Conservation (phyloP, 768 basidiomycete species). For the Paxillus involutus region DNA sequence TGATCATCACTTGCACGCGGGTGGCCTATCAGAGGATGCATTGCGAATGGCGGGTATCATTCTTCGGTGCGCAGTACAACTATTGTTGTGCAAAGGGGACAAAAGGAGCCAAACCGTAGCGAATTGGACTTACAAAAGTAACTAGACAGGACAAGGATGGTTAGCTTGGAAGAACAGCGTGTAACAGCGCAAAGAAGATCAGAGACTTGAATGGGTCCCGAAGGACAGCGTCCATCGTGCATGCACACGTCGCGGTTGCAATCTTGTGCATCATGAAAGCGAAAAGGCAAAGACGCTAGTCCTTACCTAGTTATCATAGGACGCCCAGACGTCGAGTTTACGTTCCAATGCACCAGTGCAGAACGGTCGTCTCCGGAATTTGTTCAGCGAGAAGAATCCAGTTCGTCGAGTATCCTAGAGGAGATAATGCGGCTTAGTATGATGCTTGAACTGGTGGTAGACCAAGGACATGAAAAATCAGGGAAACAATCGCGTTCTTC, state of each 20-base stretch:
- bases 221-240: slow-evolving; percentile 64
- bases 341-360: too few species aligned
- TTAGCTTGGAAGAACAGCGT: slow-evolving; percentile 14
- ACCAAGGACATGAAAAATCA: slow-evolving; percentile 32
- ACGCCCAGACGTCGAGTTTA: too few species aligned
- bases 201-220: slow-evolving; percentile 85
- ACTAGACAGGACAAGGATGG: slow-evolving; percentile 3
- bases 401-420: background rate
- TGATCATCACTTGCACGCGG: too few species aligned
- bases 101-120: too few species aligned
- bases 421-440: slow-evolving; percentile 8
- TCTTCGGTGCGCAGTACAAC: too few species aligned
- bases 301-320: background rate
- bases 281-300: background rate
- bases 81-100: too few species aligned
- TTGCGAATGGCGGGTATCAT: too few species aligned
- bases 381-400: too few species aligned
- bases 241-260: slow-evolving; percentile 61
- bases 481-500: slow-evolving; percentile 46
- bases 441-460: background rate
- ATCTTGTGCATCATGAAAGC: slow-evolving; percentile 44
- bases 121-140: background rate
- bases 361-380: too few species aligned
- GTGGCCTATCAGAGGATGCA: too few species aligned
- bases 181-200: slow-evolving; percentile 32